Evolutionary conservation across 805 yeast species (phyloP), one percentile per base, ranked within the genome.

Genomic region (Dipodascus albidus): DNA sequence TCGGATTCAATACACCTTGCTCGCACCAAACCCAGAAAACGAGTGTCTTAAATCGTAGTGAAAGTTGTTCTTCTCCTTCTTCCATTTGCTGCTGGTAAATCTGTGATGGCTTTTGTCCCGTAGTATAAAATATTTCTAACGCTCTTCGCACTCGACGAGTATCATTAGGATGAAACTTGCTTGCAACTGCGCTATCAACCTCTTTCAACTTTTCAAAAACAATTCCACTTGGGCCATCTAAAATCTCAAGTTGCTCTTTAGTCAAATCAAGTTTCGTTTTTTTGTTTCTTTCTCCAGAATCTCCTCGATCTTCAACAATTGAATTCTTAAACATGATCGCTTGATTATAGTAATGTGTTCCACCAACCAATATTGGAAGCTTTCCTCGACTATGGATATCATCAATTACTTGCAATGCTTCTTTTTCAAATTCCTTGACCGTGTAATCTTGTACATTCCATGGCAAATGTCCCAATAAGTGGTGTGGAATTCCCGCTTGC

Each of bases 271-370:
- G 9, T 21, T 51, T 21, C 54, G 51, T 1, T 57, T 52, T 14
- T 50, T 52, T 41, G 21, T 27, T 47, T 22, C 49, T 48, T 22
- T 55, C 31, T n/a, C 21, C 3, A 49, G 33, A 14, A 24, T 59
- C 51, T n/a, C 23, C 53, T 6, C 41, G 55, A 14, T 11, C 23
- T 2, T 74, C 76, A 3, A 85, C 75, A 0, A 86, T 82, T 54
- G 80, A 81, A 61, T 88, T 87, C 42, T 77, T 74, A 64, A 90
- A 87, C 6, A 87, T 64, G 4, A 91, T 65, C 6, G 86, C 80
- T 67, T 87, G 96, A 38, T 88, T 71, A 64, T 93, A 93, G 66
- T 93, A 93, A 64, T 90, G 97, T 0, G 99, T 93, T 0, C 99
- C 99, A 3, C 99, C 99, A 1, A 93, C 93, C 0, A 93, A 66